These are phyloP conservation scores for Cylindrotheca fusiformis DNA, from an alignment of 108 stramenopile species.

Conservation along the genomic window DNA sequence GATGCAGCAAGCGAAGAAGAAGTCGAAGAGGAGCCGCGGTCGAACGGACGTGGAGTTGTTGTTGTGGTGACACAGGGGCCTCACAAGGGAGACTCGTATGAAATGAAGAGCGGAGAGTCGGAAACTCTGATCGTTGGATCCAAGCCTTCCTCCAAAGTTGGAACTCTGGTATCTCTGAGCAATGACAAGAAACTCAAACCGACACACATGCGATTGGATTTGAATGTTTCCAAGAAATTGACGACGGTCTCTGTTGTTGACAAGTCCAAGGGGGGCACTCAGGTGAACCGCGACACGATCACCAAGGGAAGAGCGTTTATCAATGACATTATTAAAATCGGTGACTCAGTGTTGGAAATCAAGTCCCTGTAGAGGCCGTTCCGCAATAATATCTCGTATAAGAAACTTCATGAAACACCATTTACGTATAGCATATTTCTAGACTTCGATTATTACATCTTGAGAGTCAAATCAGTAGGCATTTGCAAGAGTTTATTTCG, in stretches of 20 bases:
- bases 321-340: conserved; percentile 56
- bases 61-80: conserved; percentile 33
- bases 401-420: no score
- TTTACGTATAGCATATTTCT: no score
- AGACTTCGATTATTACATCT: conserved; percentile 3
- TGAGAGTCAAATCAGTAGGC: conserved; percentile 41
- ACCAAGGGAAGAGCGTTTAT: conserved; percentile 54
- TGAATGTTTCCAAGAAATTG: conserved; percentile 23
- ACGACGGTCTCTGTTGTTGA: conserved; percentile 47
- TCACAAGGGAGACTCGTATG: conserved; percentile 30
- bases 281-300: conserved; percentile 44
- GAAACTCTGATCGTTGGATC: conserved; percentile 31
- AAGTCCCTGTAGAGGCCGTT: conserved; percentile 13
- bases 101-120: conserved; percentile 13
- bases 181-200: conserved; percentile 23
- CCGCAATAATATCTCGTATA: no score
- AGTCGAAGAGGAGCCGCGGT: background rate
- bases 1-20: background rate
- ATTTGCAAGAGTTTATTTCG: conserved; percentile 35
- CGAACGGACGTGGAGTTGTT: conserved; percentile 21
- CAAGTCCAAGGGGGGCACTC: conserved; percentile 45
- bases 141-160: conserved; percentile 19
- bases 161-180: background rate
- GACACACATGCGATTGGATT: conserved; percentile 30
- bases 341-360: conserved; percentile 30